These are phyloP conservation scores for Penicillium polonicum DNA, from an alignment of 2,329 filamentous ascomycete genomes.

Conservation along the genomic window DNA sequence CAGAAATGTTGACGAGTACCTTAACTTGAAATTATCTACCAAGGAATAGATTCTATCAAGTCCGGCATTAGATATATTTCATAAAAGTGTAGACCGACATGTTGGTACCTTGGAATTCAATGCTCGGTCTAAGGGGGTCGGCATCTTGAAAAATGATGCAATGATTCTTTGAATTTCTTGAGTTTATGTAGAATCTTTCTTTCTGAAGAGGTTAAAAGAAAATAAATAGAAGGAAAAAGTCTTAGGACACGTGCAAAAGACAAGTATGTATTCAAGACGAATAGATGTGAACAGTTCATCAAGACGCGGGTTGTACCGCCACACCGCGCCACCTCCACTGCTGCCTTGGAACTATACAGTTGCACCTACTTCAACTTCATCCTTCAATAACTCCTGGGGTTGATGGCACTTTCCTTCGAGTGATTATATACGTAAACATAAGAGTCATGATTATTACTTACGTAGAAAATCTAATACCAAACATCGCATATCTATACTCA, in stretches of 20 bases:
- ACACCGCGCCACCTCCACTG: slow-evolving; percentile 4
- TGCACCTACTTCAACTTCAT: neutral
- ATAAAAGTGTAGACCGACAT: neutral
- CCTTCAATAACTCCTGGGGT: neutral
- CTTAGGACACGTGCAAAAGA: slow-evolving; percentile 6
- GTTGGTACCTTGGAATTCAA: slow-evolving; percentile 65
- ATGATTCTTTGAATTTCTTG: neutral
- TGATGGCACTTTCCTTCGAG: neutral
- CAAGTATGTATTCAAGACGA: neutral
- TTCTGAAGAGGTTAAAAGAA: neutral
- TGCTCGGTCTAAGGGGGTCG: slow-evolving; percentile 66
- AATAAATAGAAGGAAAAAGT: neutral
- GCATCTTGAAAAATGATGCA: slow-evolving; percentile 50
- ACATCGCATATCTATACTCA: neutral
- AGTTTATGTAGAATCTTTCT: neutral
- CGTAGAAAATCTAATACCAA: neutral
- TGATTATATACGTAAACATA: neutral
- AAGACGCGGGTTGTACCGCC: slow-evolving; percentile 1
- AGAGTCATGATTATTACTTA: neutral
- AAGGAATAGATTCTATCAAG: slow-evolving; percentile 63
- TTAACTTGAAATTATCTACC: slow-evolving; percentile 49
- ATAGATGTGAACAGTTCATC: slow-evolving; percentile 3
- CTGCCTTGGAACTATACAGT: slow-evolving; percentile 1
- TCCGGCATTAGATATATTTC: slow-evolving; percentile 20
- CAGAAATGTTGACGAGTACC: slow-evolving; percentile 11